Percentiles rank a stretch among this genome's conserved stretches.
phyloP scores from a whole-genome alignment of 768 basidiomycete genomes.

The Mycena maculata region DNA sequence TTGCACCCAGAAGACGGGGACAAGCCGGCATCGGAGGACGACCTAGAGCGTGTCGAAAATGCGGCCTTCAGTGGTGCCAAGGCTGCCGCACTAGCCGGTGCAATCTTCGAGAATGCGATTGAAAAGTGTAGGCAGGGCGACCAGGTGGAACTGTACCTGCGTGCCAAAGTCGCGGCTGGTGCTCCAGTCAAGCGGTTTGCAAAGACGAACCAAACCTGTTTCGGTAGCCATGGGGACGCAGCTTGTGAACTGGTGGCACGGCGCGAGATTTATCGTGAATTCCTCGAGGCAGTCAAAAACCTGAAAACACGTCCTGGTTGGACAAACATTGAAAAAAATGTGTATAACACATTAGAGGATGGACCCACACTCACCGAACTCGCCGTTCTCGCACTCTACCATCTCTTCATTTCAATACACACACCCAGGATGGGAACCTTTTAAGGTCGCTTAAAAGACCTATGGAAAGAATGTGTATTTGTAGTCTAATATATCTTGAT shows the following conservation, averaged over 20 bases:
- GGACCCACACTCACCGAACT: too few species aligned
- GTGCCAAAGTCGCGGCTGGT: background rate
- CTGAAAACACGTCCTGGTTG: background rate
- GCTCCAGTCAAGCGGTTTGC: background rate
- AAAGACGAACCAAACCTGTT: constrained; percentile 1
- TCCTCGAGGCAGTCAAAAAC: background rate
- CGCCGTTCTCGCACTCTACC: too few species aligned
- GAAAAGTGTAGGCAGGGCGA: constrained; percentile 23
- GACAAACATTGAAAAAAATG: constrained; percentile 24
- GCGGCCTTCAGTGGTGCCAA: constrained; percentile 22
- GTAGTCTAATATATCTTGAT: too few species aligned
- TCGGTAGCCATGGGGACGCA: constrained; percentile 2
- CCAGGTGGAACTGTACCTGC: background rate
- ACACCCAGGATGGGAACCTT: too few species aligned
- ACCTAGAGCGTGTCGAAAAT: background rate
- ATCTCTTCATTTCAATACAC: too few species aligned
- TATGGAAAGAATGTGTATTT: too few species aligned
- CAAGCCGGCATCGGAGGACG: constrained; percentile 7
- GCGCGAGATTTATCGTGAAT: background rate
- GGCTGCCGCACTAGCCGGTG: constrained; percentile 8
- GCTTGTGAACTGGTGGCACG: background rate
- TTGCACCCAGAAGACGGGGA: background rate
- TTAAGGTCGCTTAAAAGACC: too few species aligned
- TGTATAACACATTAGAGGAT: constrained; percentile 35
- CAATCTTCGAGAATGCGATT: constrained; percentile 16